phyloP scores from a whole-genome alignment of 2,329 filamentous ascomycete species.

The Clonostachys chloroleuca region DNA sequence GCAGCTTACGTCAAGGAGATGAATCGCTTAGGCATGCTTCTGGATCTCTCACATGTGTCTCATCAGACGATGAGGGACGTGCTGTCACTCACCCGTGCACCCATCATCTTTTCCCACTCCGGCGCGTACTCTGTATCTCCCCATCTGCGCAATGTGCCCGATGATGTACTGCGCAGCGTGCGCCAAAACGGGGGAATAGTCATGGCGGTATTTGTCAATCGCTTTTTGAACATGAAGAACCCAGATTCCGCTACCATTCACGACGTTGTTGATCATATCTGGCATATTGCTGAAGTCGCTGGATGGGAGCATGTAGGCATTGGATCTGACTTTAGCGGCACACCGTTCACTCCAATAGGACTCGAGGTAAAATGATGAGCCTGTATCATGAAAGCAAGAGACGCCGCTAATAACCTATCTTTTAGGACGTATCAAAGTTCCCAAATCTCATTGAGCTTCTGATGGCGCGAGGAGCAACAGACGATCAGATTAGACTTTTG shows the following conservation, averaged over 20 bases:
- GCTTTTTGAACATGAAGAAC: constrained; percentile 13
- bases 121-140: constrained; percentile 14
- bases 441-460: constrained; percentile 21
- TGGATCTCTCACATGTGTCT: constrained; percentile 22
- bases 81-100: constrained; percentile 14
- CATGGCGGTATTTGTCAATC: constrained; percentile 29
- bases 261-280: constrained; percentile 17
- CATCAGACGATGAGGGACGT: constrained; percentile 23
- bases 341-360: constrained; percentile 5
- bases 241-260: constrained; percentile 14
- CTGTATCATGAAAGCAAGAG: neutral
- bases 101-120: constrained; percentile 24
- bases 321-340: constrained; percentile 17
- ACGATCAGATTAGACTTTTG: constrained; percentile 58
- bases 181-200: constrained; percentile 29
- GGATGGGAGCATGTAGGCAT: constrained; percentile 23
- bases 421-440: constrained; percentile 23
- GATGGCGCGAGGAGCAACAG: constrained; percentile 20
- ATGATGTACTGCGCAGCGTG: constrained; percentile 27
- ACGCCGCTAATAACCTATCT: neutral
- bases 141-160: constrained; percentile 31
- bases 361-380: constrained; percentile 5
- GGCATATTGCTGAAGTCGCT: constrained; percentile 5
- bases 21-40: constrained; percentile 28
- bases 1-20: constrained; percentile 21